phyloP scores from a whole-genome alignment of 768 basidiomycete genomes.

The Tricholoma bakamatsutake region DNA sequence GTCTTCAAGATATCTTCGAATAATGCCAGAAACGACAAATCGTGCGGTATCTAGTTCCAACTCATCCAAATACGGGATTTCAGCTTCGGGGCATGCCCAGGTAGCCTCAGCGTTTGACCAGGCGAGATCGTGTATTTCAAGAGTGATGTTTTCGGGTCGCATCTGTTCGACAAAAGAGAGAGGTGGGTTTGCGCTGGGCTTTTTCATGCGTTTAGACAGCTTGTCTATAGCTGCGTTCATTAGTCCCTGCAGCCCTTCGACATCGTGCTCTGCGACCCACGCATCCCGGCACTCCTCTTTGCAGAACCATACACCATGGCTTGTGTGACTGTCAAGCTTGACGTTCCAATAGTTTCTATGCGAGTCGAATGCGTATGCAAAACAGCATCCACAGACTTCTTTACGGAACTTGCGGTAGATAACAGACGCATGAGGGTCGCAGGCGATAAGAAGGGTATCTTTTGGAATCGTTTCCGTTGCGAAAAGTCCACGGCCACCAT shows the following conservation, averaged over 20 bases:
- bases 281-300: conserved; percentile 36
- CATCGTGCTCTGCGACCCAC: conserved; percentile 35
- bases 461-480: conserved; percentile 35
- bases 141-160: conserved; percentile 26
- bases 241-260: conserved; percentile 24
- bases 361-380: conserved; percentile 51
- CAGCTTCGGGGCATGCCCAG: conserved; percentile 15
- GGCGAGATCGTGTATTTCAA: conserved; percentile 33
- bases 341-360: conserved; percentile 42
- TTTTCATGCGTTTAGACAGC: conserved; percentile 23
- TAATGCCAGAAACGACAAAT: conserved; percentile 46
- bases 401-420: conserved; percentile 59
- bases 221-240: conserved; percentile 32
- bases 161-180: conserved; percentile 19
- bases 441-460: conserved; percentile 38
- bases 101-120: conserved; percentile 39
- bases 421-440: conserved; percentile 50
- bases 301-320: conserved; percentile 51
- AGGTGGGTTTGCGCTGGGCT: conserved; percentile 14
- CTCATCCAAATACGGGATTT: conserved; percentile 34
- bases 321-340: conserved; percentile 21
- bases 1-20: conserved; percentile 38
- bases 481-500: conserved; percentile 52
- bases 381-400: conserved; percentile 64
- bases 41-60: conserved; percentile 55